Evolutionary conservation across 306 rosid genomes (phyloP), one percentile per base, ranked within the genome.

Genomic region (Myrica gale): DNA sequence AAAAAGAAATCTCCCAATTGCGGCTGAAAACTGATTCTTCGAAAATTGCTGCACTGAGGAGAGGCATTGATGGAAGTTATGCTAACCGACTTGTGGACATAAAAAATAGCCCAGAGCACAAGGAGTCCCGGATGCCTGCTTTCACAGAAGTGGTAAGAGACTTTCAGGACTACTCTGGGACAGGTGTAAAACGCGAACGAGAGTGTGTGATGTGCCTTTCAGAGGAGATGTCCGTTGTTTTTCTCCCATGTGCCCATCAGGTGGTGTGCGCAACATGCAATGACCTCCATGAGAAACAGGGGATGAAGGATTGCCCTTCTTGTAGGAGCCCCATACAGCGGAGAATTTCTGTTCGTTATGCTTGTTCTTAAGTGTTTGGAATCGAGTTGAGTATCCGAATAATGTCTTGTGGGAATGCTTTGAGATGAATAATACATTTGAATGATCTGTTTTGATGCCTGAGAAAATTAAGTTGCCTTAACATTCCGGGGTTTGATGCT

Each of bases 121-220:
- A 78, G 57, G 90, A 89, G 65, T 68, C 87, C 0, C 73, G 57
- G 57, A 39, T 68, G 45, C 57, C 86, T 17, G 76, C 63, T 58
- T 69, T 87, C 77, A 84, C 93, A 10, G 86, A 87, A 51, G 83
- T 83, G 41, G 83, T 81, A 72, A 76, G 82, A 15, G 82, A 79
- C 58, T 19, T 87, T 51, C 80, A 80, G 32, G 88, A 75, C 69
- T 77, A 75, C 83, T 78, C 90, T 12, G 84, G 80, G 74, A 75
- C 66, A 0, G 97, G 95, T 0, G 92, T 95, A 45, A 92, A 88
- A 86, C 87, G 98, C 3, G 98, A 95, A 60, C 80, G 95, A 81
- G 97, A 95, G 73, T 95, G 98, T 20, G 98, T 95, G 68, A 95
- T 95, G 97, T 95, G 98, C 78, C 92, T 95, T 17, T 88, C 97